Evolutionary conservation across 2,329 filamentous ascomycete genomes (phyloP), one percentile per base, ranked within the genome.

Genomic region (Xylaria sp.): DNA sequence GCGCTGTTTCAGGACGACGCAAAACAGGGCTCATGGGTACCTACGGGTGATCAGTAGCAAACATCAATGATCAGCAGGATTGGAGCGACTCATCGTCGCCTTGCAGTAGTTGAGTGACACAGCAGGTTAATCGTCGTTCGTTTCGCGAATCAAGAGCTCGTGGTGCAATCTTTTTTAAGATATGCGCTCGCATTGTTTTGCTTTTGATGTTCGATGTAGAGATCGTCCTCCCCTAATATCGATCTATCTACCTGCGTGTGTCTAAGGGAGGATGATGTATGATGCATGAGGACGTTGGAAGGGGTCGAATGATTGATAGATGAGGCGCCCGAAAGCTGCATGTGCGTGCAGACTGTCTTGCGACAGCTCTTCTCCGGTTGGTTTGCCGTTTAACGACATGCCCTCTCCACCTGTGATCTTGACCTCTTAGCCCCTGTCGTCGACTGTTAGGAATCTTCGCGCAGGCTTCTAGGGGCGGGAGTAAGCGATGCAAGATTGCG

Each of bases 1-100:
- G 71, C 63, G 72, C 65, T 58, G 70, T 70, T 72, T 75, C 75
- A 76, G 69, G 69, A 72, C 63, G 61, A 74, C 55, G 69, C 74
- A 74, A 74, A 75, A 74, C 71, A 70, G 66, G 69, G 66, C 65
- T 63, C 65, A 66, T 50, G 62, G 54, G 60, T 60, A 65, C 58
- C 65, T 63, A 55, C 69, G 65, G 63, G 65, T 73, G 69, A 73
- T 75, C 66, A 57, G 65, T 65, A 73, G 69, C 69, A 70, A 70
- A 71, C 62, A 64, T 62, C 32, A 75, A 68, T 65, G 73, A 73
- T 74, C 74, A 68, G 66, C 69, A 69, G 68, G 27, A 67, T 60
- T 55, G 53, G 58, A 63, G 58, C 60, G 40, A 51, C 37, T 53
- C 60, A 37, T 66, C 47, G 29, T 65, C 65, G 60, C 58, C 60